A percentile compares a stretch with the other conserved stretches of the same genome.
These are phyloP conservation scores for Calocybe gambosa DNA, from an alignment of 1,284 basidiomycete genomes.

Conservation along the genomic window DNA sequence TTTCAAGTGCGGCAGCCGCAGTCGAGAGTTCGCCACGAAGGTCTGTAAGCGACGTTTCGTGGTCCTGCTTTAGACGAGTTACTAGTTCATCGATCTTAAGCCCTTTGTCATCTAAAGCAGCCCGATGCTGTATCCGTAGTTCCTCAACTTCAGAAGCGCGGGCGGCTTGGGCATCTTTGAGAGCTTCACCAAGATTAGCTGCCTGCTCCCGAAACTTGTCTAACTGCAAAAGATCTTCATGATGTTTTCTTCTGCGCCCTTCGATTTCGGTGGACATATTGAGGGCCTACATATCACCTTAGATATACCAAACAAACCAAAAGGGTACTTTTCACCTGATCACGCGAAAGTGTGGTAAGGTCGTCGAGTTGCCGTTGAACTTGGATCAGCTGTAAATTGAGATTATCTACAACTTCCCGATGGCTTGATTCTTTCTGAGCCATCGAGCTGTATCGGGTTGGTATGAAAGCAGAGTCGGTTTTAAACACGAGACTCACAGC, in stretches of 20 bases:
- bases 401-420: constrained; percentile 65
- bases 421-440: constrained; percentile 89
- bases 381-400: constrained; percentile 62
- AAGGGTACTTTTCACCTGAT: constrained; percentile 52
- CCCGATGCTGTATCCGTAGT: constrained; percentile 51
- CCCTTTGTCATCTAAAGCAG: constrained; percentile 44
- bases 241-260: constrained; percentile 58
- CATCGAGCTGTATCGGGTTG: constrained; percentile 63
- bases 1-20: constrained; percentile 8
- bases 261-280: constrained; percentile 87
- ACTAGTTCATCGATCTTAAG: constrained; percentile 44
- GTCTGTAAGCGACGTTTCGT: constrained; percentile 26
- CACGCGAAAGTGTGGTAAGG: constrained; percentile 68
- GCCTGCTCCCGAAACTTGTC: constrained; percentile 55
- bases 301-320: neutral
- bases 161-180: constrained; percentile 43
- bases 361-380: constrained; percentile 76
- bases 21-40: constrained; percentile 43
- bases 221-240: constrained; percentile 43
- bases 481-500: constrained; percentile 48
- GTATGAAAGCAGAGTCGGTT: neutral
- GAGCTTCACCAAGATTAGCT: constrained; percentile 41
- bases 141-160: constrained; percentile 43
- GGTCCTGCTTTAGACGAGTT: constrained; percentile 35
- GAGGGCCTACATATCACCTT: constrained; percentile 42